Conservation (phyloP, 441 rosid species). For the Erysimum cheiri region DNA sequence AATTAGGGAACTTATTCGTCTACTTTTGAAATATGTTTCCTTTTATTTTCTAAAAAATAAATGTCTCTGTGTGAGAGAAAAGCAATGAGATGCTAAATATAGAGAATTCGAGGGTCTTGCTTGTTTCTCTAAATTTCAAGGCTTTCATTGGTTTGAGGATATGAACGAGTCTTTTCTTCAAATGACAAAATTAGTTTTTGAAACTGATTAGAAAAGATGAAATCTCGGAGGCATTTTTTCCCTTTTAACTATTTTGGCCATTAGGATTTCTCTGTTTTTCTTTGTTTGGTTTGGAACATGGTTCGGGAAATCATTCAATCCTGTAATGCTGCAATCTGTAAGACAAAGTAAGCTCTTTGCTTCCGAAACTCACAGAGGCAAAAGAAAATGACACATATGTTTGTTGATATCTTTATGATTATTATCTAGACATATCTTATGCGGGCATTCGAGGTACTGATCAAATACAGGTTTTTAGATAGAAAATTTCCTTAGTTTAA, state of each 20-base stretch:
- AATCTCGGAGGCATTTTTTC: slow-evolving; percentile 37
- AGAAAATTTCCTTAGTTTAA: not conserved
- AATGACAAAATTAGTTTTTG: slow-evolving; percentile 36
- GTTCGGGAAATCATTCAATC: slow-evolving; percentile 27
- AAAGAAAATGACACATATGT: slow-evolving; percentile 11
- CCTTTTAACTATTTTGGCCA: slow-evolving; percentile 31
- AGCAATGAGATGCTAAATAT: slow-evolving; percentile 41
- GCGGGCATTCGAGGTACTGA: slow-evolving; percentile 6
- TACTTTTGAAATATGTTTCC: not conserved
- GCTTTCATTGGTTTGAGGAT: slow-evolving; percentile 47
- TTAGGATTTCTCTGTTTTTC: slow-evolving; percentile 24
- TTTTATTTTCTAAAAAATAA: not conserved
- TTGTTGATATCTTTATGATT: slow-evolving; percentile 31
- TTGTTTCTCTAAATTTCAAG: slow-evolving; percentile 47
- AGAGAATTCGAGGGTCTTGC: slow-evolving; percentile 39
- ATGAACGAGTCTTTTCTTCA: slow-evolving; percentile 43
- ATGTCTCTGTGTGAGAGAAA: slow-evolving; percentile 17
- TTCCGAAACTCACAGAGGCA: slow-evolving; percentile 14
- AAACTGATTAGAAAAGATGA: slow-evolving; percentile 37
- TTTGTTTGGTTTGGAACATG: slow-evolving; percentile 36
- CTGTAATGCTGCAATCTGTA: slow-evolving; percentile 29
- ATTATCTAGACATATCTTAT: slow-evolving; percentile 20
- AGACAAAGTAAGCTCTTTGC: slow-evolving; percentile 1
- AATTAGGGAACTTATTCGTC: slow-evolving; percentile 1
- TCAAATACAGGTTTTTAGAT: slow-evolving; percentile 13